phyloP scores from a whole-genome alignment of 2,329 filamentous ascomycete species.

The Ophiostoma ips region DNA sequence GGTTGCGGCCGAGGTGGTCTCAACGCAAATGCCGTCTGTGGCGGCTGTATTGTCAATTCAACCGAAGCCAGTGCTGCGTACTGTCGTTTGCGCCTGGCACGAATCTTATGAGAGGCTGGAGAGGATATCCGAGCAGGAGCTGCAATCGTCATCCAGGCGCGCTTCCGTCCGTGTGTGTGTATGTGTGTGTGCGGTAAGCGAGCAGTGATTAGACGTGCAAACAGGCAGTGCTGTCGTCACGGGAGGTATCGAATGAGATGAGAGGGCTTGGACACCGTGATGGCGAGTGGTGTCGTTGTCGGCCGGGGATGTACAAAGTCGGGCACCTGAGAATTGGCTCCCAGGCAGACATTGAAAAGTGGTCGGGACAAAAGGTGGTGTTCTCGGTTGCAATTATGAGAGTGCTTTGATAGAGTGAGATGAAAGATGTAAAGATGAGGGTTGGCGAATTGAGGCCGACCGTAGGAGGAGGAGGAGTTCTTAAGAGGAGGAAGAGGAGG shows the following conservation, averaged over 20 bases:
- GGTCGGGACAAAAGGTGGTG: background rate
- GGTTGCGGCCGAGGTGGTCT: background rate
- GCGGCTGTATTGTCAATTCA: background rate
- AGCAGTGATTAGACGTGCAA: background rate
- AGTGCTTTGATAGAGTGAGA: too few relatives aligned
- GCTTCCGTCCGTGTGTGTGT: background rate
- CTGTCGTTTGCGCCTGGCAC: background rate
- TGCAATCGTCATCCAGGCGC: background rate
- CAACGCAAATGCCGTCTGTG: background rate
- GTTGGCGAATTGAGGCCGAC: too few relatives aligned
- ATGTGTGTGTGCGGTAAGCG: background rate
- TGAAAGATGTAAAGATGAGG: too few relatives aligned
- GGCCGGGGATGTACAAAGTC: background rate
- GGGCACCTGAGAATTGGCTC: background rate
- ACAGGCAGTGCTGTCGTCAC: too few relatives aligned
- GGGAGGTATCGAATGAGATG: too few relatives aligned
- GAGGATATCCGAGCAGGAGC: background rate
- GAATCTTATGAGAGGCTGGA: background rate
- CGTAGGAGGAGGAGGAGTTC: too few relatives aligned
- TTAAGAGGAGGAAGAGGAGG: too few relatives aligned
- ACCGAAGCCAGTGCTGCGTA: background rate
- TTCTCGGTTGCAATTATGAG: too few relatives aligned
- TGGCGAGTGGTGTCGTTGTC: background rate
- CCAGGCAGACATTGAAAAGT: constrained; percentile 1
- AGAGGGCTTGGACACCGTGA: background rate